Evolutionary conservation across 2,329 filamentous ascomycete species (phyloP).

Genomic region (Cladosporium sp.): DNA sequence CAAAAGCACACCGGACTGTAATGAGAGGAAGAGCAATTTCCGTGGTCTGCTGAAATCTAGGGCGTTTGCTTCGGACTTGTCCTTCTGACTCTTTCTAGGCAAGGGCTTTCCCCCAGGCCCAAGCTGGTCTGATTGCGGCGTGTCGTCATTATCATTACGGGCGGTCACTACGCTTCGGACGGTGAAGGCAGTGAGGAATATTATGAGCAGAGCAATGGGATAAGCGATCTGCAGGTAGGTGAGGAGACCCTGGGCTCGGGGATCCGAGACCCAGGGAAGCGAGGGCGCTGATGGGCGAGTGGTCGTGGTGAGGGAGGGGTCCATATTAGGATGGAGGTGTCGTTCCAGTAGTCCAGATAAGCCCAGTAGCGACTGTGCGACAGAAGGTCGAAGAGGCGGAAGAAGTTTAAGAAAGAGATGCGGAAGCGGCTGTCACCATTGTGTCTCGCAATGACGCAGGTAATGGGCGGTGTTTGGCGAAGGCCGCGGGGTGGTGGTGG

Average conservation of each 20-base stretch:
- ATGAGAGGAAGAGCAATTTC: conserved; percentile 73
- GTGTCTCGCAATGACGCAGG: conserved; percentile 14
- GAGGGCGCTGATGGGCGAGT: conserved; percentile 16
- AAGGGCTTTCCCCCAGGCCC: conserved; percentile 90
- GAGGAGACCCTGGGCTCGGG: conserved; percentile 46
- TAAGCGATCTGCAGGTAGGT: conserved; percentile 58
- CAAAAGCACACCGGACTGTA: conserved; percentile 68
- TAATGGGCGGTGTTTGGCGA: neutral
- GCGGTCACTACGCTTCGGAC: conserved; percentile 59
- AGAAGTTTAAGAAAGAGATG: conserved; percentile 11
- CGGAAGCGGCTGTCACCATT: conserved; percentile 16
- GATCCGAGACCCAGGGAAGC: conserved; percentile 38
- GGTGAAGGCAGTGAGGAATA: conserved; percentile 65
- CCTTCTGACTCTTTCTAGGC: conserved; percentile 61
- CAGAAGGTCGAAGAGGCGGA: conserved; percentile 16
- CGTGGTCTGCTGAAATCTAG: conserved; percentile 64
- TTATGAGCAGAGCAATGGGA: conserved; percentile 62
- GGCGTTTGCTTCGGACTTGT: conserved; percentile 42
- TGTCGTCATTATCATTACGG: conserved; percentile 45
- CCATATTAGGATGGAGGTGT: conserved; percentile 7
- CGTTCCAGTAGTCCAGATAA: conserved; percentile 6
- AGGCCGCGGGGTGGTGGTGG: neutral
- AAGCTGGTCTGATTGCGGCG: conserved; percentile 47
- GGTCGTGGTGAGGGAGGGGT: conserved; percentile 13
- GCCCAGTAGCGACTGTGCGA: conserved; percentile 18